Evolutionary conservation across 805 yeast species (phyloP).

Genomic region (Saccharomycopsis capsularis): DNA sequence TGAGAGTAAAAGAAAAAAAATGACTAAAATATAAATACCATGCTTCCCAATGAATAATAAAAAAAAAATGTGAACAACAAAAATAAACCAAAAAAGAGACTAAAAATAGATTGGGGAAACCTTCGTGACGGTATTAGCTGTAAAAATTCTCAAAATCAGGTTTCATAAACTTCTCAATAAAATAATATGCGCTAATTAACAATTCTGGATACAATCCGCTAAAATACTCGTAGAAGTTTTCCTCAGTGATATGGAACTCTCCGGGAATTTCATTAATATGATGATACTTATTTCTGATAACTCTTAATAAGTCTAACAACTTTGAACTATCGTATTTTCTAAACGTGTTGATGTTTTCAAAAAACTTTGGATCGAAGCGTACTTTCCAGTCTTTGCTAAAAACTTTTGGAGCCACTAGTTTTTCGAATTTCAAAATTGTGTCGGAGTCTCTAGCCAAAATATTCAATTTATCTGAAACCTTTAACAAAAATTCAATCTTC

Average conservation of each 20-base stretch:
- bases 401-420: constrained; percentile 36
- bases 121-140: too few relatives aligned
- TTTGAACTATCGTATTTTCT: constrained; percentile 77
- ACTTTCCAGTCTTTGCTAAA: constrained; percentile 70
- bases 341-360: constrained; percentile 83
- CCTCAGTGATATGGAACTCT: constrained; percentile 55
- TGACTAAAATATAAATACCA: background rate
- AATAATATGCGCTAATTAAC: constrained; percentile 64
- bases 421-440: constrained; percentile 49
- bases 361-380: constrained; percentile 62
- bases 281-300: constrained; percentile 87
- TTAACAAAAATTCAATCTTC: constrained; percentile 75
- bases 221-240: constrained; percentile 78
- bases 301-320: constrained; percentile 80
- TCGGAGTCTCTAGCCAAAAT: constrained; percentile 68
- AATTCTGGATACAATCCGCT: constrained; percentile 68
- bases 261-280: constrained; percentile 87
- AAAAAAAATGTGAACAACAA: too few relatives aligned
- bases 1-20: background rate
- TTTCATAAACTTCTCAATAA: constrained; percentile 49
- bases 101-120: too few relatives aligned
- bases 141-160: constrained; percentile 44
- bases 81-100: background rate
- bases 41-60: background rate
- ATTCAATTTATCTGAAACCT: constrained; percentile 88